Evolutionary conservation across 768 basidiomycete genomes (phyloP), one percentile per base, ranked within the genome.

Genomic region (Boletus edulis): DNA sequence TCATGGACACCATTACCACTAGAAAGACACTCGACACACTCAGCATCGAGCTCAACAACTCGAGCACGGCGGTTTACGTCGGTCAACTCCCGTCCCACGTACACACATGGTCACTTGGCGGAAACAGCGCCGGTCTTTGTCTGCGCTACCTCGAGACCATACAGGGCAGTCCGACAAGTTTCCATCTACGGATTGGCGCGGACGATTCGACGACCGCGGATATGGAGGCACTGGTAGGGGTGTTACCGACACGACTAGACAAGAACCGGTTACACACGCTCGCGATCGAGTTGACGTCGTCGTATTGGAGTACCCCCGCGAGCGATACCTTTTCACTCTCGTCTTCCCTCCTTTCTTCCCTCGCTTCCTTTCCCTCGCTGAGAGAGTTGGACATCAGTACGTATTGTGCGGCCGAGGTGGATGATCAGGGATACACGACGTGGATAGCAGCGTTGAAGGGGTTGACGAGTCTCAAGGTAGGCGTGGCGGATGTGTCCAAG

Each of bases 21-120:
- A 53, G 48, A 14, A 29, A 27, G 5, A 46, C 43, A 0, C 62
- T 67, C 22, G 56, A 64, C 3, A 62, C 67, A 0, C 62, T 67
- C 18, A 60, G 53, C 29, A 66, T 66, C 41, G 67, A 67, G n/a
- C 62, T 67, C 46, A 67, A 67, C 44, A 63, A 68, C 17, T 63
- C 64, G 13, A 60, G 34, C 3, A 60, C 60, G 0, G 60, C 62
- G 1, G 13, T 49, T 10, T 68, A 64, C 31, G 43, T 56, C n/a
- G 67, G 67, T 20, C 51, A 31, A 1, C 51, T 67, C 18, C 64
- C 67, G 1, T 15, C 57, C 1, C 54, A 62, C 10, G 52, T 67
- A 2, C 56, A 52, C 20, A 64, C 58, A 1, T 64, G 47, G 52
- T 66, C 67, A 5, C 60, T 67, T 4, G 64, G 64, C 1, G 67